phyloP scores from a whole-genome alignment of 805 yeast genomes.

The Sugiyamaella chiloensis region DNA sequence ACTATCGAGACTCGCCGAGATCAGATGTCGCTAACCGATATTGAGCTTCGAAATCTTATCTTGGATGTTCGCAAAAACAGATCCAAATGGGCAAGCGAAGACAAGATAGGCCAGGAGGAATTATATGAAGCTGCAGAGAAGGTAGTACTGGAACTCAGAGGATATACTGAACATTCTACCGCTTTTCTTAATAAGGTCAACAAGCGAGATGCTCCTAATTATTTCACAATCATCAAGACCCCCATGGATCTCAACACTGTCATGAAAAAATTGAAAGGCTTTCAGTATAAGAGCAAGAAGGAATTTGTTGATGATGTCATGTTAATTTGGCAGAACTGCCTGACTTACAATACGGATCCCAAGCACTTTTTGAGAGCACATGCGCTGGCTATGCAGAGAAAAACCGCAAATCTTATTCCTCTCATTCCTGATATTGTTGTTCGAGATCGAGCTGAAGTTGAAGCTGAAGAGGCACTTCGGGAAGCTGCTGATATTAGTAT shows the following conservation, averaged over 20 bases:
- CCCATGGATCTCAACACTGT: conserved; percentile 98
- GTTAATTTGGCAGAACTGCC: conserved; percentile 93
- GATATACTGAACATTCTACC: conserved; percentile 93
- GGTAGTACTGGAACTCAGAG: conserved; percentile 83
- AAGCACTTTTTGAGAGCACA: conserved; percentile 85
- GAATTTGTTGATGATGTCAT: conserved; percentile 93
- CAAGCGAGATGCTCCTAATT: conserved; percentile 96
- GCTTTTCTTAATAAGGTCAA: conserved; percentile 95
- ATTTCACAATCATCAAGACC: conserved; percentile 79
- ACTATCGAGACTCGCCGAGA: conserved; percentile 78
- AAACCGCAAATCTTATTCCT: conserved; percentile 70
- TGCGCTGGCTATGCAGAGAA: conserved; percentile 95
- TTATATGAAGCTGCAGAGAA: conserved; percentile 96
- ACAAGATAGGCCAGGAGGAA: conserved; percentile 94
- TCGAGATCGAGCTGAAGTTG: conserved; percentile 46
- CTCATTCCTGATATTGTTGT: conserved; percentile 86
- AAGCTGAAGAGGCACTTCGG: conserved; percentile 34
- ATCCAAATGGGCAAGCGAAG: conserved; percentile 97
- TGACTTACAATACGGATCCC: conserved; percentile 92
- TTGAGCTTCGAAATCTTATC: conserved; percentile 77
- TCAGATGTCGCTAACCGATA: conserved; percentile 66
- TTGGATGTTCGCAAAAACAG: conserved; percentile 92
- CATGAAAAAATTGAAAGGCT: conserved; percentile 77
- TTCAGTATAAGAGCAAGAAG: conserved; percentile 77
- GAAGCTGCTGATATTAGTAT: conserved; percentile 10